Conservation (phyloP, 2,329 filamentous ascomycete species). For the Microcera coccophila region DNA sequence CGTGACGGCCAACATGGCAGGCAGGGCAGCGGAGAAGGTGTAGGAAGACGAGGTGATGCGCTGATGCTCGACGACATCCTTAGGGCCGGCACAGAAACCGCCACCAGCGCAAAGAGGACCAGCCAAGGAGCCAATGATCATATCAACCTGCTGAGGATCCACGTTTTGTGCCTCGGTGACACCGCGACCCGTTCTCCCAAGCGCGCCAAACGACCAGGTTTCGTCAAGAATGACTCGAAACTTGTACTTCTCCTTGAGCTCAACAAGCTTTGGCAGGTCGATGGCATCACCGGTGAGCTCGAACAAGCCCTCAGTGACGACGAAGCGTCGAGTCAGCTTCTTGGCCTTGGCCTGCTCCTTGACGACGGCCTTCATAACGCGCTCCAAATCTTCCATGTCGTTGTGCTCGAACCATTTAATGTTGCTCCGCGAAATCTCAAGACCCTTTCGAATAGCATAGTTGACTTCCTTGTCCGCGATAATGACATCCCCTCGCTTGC, state of each 20-base stretch:
- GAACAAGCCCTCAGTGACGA: constrained; percentile 92
- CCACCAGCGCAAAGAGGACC: constrained; percentile 88
- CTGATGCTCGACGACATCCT: constrained; percentile 93
- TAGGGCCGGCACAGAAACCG: constrained; percentile 89
- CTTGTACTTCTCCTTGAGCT: constrained; percentile 94
- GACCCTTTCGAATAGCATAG: constrained; percentile 87
- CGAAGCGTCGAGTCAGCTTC: constrained; percentile 86
- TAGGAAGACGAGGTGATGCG: constrained; percentile 89
- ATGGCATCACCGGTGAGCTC: constrained; percentile 84
- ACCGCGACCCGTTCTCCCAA: constrained; percentile 86
- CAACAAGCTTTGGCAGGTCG: constrained; percentile 83
- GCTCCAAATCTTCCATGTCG: constrained; percentile 89
- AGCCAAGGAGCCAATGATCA: constrained; percentile 91
- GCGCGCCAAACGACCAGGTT: constrained; percentile 93
- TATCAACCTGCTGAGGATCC: constrained; percentile 87
- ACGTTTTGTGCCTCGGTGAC: constrained; percentile 96
- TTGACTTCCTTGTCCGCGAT: constrained; percentile 92
- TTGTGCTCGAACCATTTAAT: constrained; percentile 95
- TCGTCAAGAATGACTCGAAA: constrained; percentile 97
- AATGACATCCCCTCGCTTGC: constrained; percentile 95
- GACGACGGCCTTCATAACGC: constrained; percentile 76
- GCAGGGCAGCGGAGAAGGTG: constrained; percentile 91
- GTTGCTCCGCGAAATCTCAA: constrained; percentile 87
- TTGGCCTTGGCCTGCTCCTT: constrained; percentile 82
- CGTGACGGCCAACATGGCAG: constrained; percentile 91